A percentile compares a stretch with the other conserved stretches of the same genome.
Conservation (phyloP, 2,329 filamentous ascomycete genomes). For the Xylogone sp. region DNA sequence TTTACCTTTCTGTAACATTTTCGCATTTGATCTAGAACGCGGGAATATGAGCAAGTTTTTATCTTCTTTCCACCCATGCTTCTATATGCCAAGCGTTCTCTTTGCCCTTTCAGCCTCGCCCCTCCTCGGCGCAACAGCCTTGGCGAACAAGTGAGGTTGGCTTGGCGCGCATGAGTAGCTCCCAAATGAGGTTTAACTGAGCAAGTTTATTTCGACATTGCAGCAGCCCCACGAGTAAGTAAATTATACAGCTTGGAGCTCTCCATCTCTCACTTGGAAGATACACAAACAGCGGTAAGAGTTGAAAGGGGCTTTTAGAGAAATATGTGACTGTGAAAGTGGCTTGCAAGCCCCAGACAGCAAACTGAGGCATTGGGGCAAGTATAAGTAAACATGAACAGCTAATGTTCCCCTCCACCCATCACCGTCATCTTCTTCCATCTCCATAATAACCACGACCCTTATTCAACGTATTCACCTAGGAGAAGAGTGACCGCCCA, state of each 20-base stretch:
- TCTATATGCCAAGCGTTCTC: conserved; percentile 9
- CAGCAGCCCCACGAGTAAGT: background rate
- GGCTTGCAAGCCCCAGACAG: background rate
- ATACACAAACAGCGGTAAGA: too few relatives aligned
- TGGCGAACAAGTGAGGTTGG: background rate
- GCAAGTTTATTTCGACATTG: background rate
- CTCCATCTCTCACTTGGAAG: background rate
- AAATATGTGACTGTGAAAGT: background rate
- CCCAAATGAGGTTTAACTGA: background rate
- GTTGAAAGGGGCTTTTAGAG: too few relatives aligned
- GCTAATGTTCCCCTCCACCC: background rate
- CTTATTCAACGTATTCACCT: conserved; percentile 4
- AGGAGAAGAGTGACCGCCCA: too few relatives aligned
- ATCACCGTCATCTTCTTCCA: background rate
- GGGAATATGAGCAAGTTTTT: conserved; percentile 14
- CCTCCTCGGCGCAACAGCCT: background rate
- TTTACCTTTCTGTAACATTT: too few relatives aligned
- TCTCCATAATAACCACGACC: too few relatives aligned
- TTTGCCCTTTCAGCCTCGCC: conserved; percentile 1
- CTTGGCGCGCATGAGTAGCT: background rate
- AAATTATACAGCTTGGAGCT: background rate
- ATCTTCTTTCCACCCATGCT: background rate
- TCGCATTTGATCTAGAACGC: background rate
- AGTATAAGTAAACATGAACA: background rate
- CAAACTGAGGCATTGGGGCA: background rate